Conservation (phyloP, 352 stramenopile species). For the Globisporangium radiosum region DNA sequence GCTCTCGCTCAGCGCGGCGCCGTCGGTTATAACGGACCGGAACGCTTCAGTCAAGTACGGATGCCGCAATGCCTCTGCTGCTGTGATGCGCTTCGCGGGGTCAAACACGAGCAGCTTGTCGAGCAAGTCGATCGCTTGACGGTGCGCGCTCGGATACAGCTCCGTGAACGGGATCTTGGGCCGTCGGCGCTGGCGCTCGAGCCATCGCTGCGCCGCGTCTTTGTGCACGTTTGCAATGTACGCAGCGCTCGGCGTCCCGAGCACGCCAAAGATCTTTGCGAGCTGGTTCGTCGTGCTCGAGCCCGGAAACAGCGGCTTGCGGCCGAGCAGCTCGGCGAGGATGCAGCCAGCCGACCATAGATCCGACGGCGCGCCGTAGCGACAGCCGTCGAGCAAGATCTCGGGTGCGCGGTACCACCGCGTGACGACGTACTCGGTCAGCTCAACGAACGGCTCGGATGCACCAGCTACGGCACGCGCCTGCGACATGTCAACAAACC, state of each 20-base stretch:
- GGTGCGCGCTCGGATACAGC: conserved; percentile 72
- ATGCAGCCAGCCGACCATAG: conserved; percentile 93
- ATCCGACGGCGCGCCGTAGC: conserved; percentile 73
- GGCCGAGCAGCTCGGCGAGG: conserved; percentile 92
- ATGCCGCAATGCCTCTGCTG: conserved; percentile 93
- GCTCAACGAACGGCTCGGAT: conserved; percentile 35
- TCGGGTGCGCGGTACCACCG: conserved; percentile 91
- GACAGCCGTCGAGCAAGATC: conserved; percentile 79
- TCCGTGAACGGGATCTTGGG: conserved; percentile 60
- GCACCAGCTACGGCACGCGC: conserved; percentile 4
- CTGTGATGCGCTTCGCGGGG: conserved; percentile 65
- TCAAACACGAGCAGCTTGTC: conserved; percentile 69
- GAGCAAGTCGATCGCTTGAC: conserved; percentile 61
- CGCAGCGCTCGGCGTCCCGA: conserved; percentile 79
- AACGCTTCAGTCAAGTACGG: conserved; percentile 86
- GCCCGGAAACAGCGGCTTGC: conserved; percentile 95
- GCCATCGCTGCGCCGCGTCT: conserved; percentile 61
- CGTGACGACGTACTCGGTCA: conserved; percentile 91
- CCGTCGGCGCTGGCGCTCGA: conserved; percentile 51
- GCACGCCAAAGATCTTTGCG: conserved; percentile 93
- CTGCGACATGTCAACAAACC: conserved; percentile 58
- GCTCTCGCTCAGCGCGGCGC: conserved; percentile 9
- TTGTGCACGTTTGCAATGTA: conserved; percentile 67
- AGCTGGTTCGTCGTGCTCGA: conserved; percentile 95
- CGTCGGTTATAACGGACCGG: conserved; percentile 25